Base-by-base conservation (phyloP, 331 rosid genomes). In the Pyrus hybrid region DNA sequence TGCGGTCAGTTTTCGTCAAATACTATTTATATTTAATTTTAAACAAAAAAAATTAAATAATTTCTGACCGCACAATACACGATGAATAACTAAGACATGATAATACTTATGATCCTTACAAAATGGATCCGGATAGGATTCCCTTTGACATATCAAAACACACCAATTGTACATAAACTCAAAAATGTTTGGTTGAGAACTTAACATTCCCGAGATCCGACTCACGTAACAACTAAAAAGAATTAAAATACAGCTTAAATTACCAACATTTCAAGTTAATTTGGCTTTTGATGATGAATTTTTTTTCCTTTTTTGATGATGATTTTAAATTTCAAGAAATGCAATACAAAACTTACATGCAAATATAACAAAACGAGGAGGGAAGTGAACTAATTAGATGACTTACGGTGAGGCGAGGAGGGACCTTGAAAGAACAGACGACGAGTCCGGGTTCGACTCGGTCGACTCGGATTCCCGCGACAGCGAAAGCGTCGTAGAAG, bases 381-480 rank as follows among this genome's bases (percentile, higher is more conserved):
- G 43, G 14, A 11, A 41, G 14, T 41, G 5, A 41, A 41, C 2
- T 41, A 41, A 41, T 37, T 37, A 3, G 73, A 63, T 2, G 26
- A 32, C 74, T 77, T 85, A 93, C 98, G 5, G 80, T 72, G 91
- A 89, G 90, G 43, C 96, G 90, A 53, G 88, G 83, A 22, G 95
- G 96, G 73, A 93, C 88, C 70, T 72, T 87, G 90, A 88, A 86
- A 8, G 85, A 53, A 25, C 96, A 93, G 1, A 82, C 75, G 54
- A 93, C 68, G 71, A 86, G 58, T 20, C 93, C 93, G 64, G 90
- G 94, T 77, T 90, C 84, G 82, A 90, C 88, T 58, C 86, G 89
- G 83, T 87, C 85, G 25, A 93, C 91, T 78, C 85, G 88, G 88
- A 88, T 85, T 66, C 97, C 98, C 7, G 80, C 41, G 67, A 91